Conservation (phyloP, 352 stramenopile species). For the Globisporangium carolinianum region DNA sequence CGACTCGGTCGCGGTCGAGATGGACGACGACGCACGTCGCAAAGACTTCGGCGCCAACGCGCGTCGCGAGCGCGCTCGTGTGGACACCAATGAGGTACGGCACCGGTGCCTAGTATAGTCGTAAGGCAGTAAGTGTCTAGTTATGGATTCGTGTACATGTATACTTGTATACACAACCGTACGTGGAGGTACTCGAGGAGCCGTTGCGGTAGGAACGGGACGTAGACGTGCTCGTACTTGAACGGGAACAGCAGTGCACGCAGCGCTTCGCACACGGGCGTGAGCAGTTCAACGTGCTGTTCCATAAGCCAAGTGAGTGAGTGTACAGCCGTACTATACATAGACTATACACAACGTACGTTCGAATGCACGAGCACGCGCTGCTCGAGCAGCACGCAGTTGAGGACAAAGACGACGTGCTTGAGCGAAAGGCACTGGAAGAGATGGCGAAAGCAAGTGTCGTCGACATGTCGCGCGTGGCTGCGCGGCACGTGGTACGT, state of each 20-base stretch:
- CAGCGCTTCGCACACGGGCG: conserved; percentile 71
- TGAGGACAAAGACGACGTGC: conserved; percentile 76
- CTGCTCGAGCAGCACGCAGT: conserved; percentile 81
- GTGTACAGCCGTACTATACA: too few relatives aligned
- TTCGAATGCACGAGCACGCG: conserved; percentile 76
- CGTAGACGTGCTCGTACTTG: conserved; percentile 82
- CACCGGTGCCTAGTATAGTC: conserved; percentile 45
- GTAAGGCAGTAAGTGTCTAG: background rate
- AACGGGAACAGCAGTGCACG: conserved; percentile 80
- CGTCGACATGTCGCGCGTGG: conserved; percentile 54
- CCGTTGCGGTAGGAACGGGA: conserved; percentile 75
- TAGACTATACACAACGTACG: conserved; percentile 20
- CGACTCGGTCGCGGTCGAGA: conserved; percentile 80
- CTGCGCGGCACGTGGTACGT: conserved; percentile 54
- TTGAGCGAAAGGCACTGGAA: conserved; percentile 78
- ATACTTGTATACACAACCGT: background rate
- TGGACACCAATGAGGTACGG: conserved; percentile 84
- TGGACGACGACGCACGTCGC: conserved; percentile 77
- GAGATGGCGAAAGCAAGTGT: conserved; percentile 74
- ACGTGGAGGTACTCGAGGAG: conserved; percentile 82
- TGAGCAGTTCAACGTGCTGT: conserved; percentile 63
- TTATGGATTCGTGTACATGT: background rate
- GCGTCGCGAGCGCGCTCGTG: conserved; percentile 72
- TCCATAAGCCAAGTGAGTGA: background rate
- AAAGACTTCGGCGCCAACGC: conserved; percentile 66